Evolutionary conservation across 1,284 basidiomycete genomes (phyloP).

Genomic region (Irpex rosettiformis): DNA sequence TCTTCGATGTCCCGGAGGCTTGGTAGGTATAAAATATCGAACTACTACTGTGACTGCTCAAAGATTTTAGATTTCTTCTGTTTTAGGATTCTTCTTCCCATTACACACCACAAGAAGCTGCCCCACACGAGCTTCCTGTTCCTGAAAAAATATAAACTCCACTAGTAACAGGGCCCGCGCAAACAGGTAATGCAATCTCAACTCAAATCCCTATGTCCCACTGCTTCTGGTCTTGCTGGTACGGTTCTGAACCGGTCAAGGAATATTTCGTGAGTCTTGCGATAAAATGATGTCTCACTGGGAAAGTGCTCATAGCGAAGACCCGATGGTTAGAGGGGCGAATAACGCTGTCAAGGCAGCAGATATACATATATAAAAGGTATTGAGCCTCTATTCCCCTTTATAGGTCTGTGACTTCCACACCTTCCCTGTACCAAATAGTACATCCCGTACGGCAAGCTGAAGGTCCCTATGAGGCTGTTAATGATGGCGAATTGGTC

Average conservation of each 20-base stretch:
- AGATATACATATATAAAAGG: slow-evolving; percentile 27
- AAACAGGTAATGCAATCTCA: slow-evolving; percentile 10
- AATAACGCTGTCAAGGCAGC: slow-evolving; percentile 29
- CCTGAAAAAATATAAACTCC: background rate
- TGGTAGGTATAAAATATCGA: too few species aligned
- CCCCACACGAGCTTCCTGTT: background rate
- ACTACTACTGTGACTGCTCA: too few species aligned
- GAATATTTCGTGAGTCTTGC: background rate
- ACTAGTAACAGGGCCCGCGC: background rate
- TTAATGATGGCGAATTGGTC: slow-evolving; percentile 33
- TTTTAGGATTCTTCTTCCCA: too few species aligned
- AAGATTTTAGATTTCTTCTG: too few species aligned
- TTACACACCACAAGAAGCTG: too few species aligned
- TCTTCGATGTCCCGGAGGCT: too few species aligned
- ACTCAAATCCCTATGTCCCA: slow-evolving; percentile 18
- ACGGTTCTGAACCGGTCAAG: slow-evolving; percentile 14
- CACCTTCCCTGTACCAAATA: slow-evolving; percentile 25
- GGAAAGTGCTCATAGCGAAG: slow-evolving; percentile 25
- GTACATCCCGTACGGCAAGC: slow-evolving; percentile 26
- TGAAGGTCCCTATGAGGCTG: slow-evolving; percentile 28
- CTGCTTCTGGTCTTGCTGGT: slow-evolving; percentile 25
- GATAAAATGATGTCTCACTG: background rate
- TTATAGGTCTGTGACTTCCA: slow-evolving; percentile 27
- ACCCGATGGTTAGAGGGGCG: slow-evolving; percentile 30
- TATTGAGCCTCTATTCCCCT: slow-evolving; percentile 30